Base-by-base conservation (phyloP, 306 rosid genomes). In the Vigna mungo region DNA sequence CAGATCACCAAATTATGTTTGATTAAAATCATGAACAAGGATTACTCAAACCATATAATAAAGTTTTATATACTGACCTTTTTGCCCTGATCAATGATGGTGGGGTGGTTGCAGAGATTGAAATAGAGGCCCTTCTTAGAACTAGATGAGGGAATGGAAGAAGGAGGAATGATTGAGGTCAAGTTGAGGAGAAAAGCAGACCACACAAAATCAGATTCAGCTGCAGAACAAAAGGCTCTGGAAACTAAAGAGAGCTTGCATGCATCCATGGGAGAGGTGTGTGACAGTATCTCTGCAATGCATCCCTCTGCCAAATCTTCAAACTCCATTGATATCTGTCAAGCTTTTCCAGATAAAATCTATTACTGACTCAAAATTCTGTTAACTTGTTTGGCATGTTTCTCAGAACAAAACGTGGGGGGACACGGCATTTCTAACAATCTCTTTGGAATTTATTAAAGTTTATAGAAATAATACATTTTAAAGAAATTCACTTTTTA, bases 231-330 rank as follows among this genome's bases (percentile, higher is more conserved):
- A 34, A 75, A 75, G 20, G 51, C 0, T 0, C 13, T 68, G 4
- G 81, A 81, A 59, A 75, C 51, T 1, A 68, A 5, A 9, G 84
- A 49, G 44, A 75, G 52, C 0, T 66, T 75, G 10, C 60, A 17
- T 2, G 39, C 72, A 12, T 81, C 77, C 5, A 18, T 0, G 1
- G 84, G 84, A 25, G 77, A 75, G 0, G 77, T 81, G 10, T 4
- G 1, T 1, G 72, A 75, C 0, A 75, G 43, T 59, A 75, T 59
- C 1, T 2, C 9, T 2, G 84, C 52, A 11, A 75, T 75, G 77
- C 84, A 81, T 39, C 73, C 84, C 75, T 75, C 81, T 2, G 77
- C 52, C 15, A 68, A 58, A 58, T 58, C 64, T 4, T 54, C 32
- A 6, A 54, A 56, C 9, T 56, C 76, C 41, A 39, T 41, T 9